These are phyloP conservation scores for Ascochyta koolunga DNA, from an alignment of 2,329 filamentous ascomycete genomes.

Conservation along the genomic window DNA sequence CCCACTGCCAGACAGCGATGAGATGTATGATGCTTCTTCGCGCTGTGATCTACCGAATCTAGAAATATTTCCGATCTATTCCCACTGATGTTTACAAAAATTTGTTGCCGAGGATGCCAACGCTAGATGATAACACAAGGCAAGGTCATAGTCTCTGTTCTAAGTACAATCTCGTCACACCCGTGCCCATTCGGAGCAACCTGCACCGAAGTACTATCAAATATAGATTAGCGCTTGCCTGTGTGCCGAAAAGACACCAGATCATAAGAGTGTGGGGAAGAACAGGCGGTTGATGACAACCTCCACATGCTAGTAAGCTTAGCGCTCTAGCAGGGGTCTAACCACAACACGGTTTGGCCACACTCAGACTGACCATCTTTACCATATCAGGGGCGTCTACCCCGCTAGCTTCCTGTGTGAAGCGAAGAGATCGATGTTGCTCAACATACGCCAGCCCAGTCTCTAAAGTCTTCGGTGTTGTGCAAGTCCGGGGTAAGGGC, in stretches of 20 bases:
- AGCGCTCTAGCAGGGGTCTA: background rate
- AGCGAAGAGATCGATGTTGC: background rate
- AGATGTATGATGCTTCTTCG: background rate
- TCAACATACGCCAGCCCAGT: background rate
- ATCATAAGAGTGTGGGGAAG: background rate
- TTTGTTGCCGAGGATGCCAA: background rate
- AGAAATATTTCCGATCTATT: background rate
- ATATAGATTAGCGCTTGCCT: background rate
- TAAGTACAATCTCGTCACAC: background rate
- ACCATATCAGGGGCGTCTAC: conserved; percentile 4
- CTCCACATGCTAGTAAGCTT: background rate
- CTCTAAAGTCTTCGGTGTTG: background rate
- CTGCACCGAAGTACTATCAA: conserved; percentile 2
- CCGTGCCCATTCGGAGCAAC: background rate
- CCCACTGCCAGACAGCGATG: background rate
- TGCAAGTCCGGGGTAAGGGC: conserved; percentile 2
- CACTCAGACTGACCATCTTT: background rate
- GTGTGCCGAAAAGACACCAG: conserved; percentile 2
- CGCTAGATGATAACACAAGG: background rate
- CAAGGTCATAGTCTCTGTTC: background rate
- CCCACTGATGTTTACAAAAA: background rate
- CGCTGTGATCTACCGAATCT: background rate
- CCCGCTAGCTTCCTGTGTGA: conserved; percentile 1
- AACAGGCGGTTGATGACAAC: background rate
- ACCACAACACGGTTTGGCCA: background rate